These are phyloP conservation scores for Picochlorum costavermella DNA, from an alignment of 139 green algal species.

Conservation along the genomic window DNA sequence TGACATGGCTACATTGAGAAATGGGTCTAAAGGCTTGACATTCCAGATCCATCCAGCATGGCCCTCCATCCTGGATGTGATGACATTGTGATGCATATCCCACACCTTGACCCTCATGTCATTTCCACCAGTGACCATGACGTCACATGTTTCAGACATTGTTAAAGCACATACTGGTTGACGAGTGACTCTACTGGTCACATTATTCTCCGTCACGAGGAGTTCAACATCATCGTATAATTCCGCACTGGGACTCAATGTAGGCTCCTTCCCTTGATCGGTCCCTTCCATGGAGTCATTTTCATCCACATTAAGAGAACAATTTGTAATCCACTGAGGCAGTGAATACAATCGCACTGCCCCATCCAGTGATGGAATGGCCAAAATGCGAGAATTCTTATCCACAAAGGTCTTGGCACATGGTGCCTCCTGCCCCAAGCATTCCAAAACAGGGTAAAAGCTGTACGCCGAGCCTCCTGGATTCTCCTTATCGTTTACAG, in stretches of 20 bases:
- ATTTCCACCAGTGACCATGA: constrained; percentile 1
- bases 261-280: background rate
- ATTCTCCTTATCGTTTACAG: background rate
- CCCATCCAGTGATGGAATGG: background rate
- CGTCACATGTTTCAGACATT: background rate
- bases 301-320: background rate
- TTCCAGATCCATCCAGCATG: constrained; percentile 1
- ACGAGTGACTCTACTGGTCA: background rate
- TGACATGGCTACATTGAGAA: background rate
- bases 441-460: background rate
- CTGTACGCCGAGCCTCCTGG: background rate
- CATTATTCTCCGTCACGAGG: background rate
- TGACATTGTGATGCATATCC: background rate
- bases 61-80: background rate
- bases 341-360: background rate
- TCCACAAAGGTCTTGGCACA: constrained; percentile 3
- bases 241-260: background rate
- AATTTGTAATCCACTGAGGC: background rate
- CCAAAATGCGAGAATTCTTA: background rate
- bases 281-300: background rate
- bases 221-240: background rate
- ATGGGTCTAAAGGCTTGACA: constrained; percentile 2
- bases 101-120: constrained; percentile 11
- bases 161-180: background rate
- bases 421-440: background rate